These are phyloP conservation scores for Fusarium sarcochroum DNA, from an alignment of 2,329 filamentous ascomycete species.

Conservation along the genomic window DNA sequence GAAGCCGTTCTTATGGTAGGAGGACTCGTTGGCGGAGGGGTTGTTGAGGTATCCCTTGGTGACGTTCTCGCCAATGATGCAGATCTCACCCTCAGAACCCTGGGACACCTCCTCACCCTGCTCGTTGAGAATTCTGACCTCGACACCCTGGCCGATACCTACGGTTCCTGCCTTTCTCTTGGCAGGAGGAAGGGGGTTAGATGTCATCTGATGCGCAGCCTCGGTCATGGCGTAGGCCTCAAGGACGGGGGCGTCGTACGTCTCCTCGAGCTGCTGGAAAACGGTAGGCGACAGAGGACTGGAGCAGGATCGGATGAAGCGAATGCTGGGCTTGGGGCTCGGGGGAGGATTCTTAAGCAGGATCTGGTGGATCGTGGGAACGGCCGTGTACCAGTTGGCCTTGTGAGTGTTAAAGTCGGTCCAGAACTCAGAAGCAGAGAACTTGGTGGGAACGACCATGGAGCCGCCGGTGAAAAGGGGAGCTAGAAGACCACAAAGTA, in stretches of 20 bases:
- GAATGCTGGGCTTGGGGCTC: conserved; percentile 77
- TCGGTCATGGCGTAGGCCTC: conserved; percentile 96
- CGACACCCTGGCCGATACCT: conserved; percentile 85
- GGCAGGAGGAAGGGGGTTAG: conserved; percentile 77
- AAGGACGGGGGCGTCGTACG: conserved; percentile 83
- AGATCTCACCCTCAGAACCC: conserved; percentile 84
- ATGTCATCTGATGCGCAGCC: conserved; percentile 88
- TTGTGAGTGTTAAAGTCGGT: conserved; percentile 78
- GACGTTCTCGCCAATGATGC: conserved; percentile 85
- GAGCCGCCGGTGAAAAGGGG: conserved; percentile 83
- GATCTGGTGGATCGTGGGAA: conserved; percentile 94
- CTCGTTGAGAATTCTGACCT: conserved; percentile 82
- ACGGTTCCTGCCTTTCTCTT: conserved; percentile 86
- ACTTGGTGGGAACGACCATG: conserved; percentile 82
- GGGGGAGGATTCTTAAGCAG: conserved; percentile 81
- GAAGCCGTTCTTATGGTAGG: conserved; percentile 82
- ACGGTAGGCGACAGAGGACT: conserved; percentile 86
- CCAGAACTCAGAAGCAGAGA: conserved; percentile 90
- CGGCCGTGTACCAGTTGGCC: conserved; percentile 93
- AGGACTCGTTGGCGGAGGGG: conserved; percentile 77
- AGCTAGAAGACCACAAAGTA: conserved; percentile 85
- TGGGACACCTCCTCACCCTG: conserved; percentile 76
- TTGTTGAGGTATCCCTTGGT: conserved; percentile 91
- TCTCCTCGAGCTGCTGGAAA: conserved; percentile 83
- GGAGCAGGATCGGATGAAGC: conserved; percentile 91